phyloP scores from a whole-genome alignment of 2,329 filamentous ascomycete genomes.

The Colletotrichum caudatum region DNA sequence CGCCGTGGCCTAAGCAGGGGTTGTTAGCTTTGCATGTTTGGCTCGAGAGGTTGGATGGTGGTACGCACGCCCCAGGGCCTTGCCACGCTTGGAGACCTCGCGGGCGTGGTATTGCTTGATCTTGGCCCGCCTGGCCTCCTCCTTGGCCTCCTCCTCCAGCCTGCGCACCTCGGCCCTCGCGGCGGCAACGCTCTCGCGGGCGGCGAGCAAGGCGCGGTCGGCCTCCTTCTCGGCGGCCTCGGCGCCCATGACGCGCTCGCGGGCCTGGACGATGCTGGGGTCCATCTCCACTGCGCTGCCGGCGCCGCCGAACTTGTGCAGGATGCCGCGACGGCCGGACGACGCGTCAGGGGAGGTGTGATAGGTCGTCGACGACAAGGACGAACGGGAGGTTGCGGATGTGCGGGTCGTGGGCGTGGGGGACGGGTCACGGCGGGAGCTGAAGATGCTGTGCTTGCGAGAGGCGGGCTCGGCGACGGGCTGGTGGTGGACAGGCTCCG shows the following conservation, averaged over 20 bases:
- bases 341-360: constrained; percentile 45
- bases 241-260: constrained; percentile 71
- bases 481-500: constrained; percentile 49
- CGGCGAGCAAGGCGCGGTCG: constrained; percentile 71
- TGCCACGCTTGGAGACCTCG: constrained; percentile 75
- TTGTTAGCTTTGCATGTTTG: constrained; percentile 10
- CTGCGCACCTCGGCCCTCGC: constrained; percentile 72
- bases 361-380: constrained; percentile 42
- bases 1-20: constrained; percentile 25
- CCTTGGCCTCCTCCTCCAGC: constrained; percentile 73
- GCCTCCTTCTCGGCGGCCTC: constrained; percentile 75
- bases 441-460: constrained; percentile 53
- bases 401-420: constrained; percentile 45
- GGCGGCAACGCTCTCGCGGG: constrained; percentile 69
- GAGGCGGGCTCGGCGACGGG: constrained; percentile 45
- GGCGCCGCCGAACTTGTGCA: constrained; percentile 60
- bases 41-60: too few relatives aligned
- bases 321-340: constrained; percentile 53
- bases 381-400: constrained; percentile 42
- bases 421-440: constrained; percentile 47
- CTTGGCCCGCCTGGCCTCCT: constrained; percentile 73
- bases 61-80: constrained; percentile 74
- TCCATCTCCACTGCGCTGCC: constrained; percentile 62
- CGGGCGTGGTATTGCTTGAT: constrained; percentile 76
- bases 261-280: constrained; percentile 70